A percentile compares a stretch with the other conserved stretches of the same genome.
Conservation (phyloP, 495 filamentous ascomycete species). For the Aspergillus carlsbadensis region DNA sequence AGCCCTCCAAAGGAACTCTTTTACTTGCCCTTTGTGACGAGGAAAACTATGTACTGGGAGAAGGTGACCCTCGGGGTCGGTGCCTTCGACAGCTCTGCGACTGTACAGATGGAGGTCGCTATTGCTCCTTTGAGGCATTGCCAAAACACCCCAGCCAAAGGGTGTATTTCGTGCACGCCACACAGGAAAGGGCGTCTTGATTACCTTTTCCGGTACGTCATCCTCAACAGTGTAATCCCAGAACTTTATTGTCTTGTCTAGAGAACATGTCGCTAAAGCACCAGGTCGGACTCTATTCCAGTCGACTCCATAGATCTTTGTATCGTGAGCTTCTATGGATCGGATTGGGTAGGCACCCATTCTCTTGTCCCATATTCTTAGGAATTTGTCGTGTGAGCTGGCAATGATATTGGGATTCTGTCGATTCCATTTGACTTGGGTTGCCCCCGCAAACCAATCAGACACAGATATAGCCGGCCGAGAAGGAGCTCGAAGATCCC, state of each 20-base stretch:
- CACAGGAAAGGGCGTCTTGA: conserved; percentile 80
- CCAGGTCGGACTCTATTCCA: conserved; percentile 79
- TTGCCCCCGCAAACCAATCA: conserved; percentile 93
- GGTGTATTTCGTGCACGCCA: conserved; percentile 95
- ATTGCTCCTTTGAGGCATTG: conserved; percentile 88
- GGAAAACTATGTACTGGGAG: conserved; percentile 69
- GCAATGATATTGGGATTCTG: conserved; percentile 82
- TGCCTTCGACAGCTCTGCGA: conserved; percentile 48
- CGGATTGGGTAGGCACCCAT: conserved; percentile 75
- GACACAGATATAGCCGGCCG: conserved; percentile 79
- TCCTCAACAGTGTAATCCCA: conserved; percentile 75
- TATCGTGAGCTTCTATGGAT: conserved; percentile 86
- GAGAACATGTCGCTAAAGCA: conserved; percentile 78
- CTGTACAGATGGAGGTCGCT: conserved; percentile 86
- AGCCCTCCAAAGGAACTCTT: conserved; percentile 90
- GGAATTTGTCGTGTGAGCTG: conserved; percentile 82
- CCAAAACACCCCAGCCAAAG: conserved; percentile 81
- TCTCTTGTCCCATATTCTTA: conserved; percentile 89
- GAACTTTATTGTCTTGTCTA: conserved; percentile 91
- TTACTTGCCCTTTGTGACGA: conserved; percentile 82
- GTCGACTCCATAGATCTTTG: conserved; percentile 94
- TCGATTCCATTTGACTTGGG: conserved; percentile 94
- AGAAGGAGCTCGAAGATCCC: conserved; percentile 80
- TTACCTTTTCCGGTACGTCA: conserved; percentile 68
- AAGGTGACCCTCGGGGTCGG: conserved; percentile 45